phyloP scores from a whole-genome alignment of 2,329 filamentous ascomycete species.

The Periconia digitata region DNA sequence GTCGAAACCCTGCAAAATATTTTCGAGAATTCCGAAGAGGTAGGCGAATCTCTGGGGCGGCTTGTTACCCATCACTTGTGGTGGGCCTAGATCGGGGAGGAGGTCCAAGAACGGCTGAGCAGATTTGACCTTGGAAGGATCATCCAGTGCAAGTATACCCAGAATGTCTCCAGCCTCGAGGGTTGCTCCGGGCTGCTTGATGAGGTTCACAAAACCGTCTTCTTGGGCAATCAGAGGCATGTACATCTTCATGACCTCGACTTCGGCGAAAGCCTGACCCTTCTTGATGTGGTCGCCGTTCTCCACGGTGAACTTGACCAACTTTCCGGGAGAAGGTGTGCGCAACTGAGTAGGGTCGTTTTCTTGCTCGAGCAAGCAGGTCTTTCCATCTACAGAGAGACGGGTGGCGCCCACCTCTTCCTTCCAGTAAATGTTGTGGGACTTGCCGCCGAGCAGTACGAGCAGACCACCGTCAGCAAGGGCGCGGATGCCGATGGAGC shows the following conservation, averaged over 20 bases:
- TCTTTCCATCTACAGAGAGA: slow-evolving; percentile 96
- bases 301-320: slow-evolving; percentile 96
- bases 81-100: slow-evolving; percentile 81
- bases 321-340: slow-evolving; percentile 92
- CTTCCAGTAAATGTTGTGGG: slow-evolving; percentile 99
- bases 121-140: slow-evolving; percentile 94
- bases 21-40: slow-evolving; percentile 74
- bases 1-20: slow-evolving; percentile 92
- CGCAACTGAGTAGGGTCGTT: slow-evolving; percentile 97
- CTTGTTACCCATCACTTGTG: slow-evolving; percentile 87
- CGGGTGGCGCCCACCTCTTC: slow-evolving; percentile 96
- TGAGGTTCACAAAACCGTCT: slow-evolving; percentile 93
- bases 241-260: slow-evolving; percentile 99
- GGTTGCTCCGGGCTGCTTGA: slow-evolving; percentile 98
- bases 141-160: slow-evolving; percentile 93
- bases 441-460: slow-evolving; percentile 85
- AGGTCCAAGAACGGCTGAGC: slow-evolving; percentile 91
- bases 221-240: slow-evolving; percentile 96
- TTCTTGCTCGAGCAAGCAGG: slow-evolving; percentile 95
- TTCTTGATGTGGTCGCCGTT: slow-evolving; percentile 92
- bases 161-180: slow-evolving; percentile 97
- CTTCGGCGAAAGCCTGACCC: slow-evolving; percentile 91
- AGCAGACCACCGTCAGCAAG: slow-evolving; percentile 93
- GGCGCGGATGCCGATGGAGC: slow-evolving; percentile 86
- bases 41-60: slow-evolving; percentile 83